Conservation (phyloP, 495 filamentous ascomycete species). For the Penicillium turbatum region DNA sequence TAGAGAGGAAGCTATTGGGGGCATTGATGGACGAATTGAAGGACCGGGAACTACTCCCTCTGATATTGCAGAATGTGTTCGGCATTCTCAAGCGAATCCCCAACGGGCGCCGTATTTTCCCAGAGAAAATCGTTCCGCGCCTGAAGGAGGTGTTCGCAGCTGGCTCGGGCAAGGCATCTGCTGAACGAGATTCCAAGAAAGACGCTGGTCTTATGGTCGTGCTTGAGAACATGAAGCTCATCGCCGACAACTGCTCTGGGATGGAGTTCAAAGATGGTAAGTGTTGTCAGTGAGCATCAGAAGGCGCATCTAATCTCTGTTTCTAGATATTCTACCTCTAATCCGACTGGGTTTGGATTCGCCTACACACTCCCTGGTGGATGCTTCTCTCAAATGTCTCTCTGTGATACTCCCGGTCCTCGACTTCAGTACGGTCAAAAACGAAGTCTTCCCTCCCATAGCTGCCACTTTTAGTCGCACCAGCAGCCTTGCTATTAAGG, state of each 20-base stretch:
- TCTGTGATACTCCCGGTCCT: conserved; percentile 72
- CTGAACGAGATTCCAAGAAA: conserved; percentile 72
- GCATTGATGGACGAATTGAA: conserved; percentile 88
- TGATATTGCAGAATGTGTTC: conserved; percentile 87
- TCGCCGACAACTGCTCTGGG: conserved; percentile 75
- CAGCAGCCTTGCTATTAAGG: conserved; percentile 88
- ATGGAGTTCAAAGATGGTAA: conserved; percentile 91
- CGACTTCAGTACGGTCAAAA: conserved; percentile 94
- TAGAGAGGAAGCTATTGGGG: conserved; percentile 91
- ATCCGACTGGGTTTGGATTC: conserved; percentile 78
- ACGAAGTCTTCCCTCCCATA: conserved; percentile 89
- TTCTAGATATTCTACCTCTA: conserved; percentile 76
- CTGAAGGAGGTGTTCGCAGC: conserved; percentile 77
- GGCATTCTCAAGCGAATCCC: conserved; percentile 74
- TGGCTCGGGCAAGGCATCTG: conserved; percentile 41
- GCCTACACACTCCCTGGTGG: conserved; percentile 80
- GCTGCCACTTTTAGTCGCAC: conserved; percentile 87
- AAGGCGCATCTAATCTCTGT: conserved; percentile 6
- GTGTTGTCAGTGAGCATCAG: conserved; percentile 18
- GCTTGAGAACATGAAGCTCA: conserved; percentile 71
- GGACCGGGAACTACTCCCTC: conserved; percentile 75
- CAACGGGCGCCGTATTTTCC: conserved; percentile 69
- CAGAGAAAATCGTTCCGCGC: conserved; percentile 76
- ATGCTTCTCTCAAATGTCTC: conserved; percentile 72
- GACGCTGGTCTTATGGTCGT: conserved; percentile 90